Evolutionary conservation across 108 stramenopile genomes (phyloP).

Genomic region (Schizochytrium sp.): DNA sequence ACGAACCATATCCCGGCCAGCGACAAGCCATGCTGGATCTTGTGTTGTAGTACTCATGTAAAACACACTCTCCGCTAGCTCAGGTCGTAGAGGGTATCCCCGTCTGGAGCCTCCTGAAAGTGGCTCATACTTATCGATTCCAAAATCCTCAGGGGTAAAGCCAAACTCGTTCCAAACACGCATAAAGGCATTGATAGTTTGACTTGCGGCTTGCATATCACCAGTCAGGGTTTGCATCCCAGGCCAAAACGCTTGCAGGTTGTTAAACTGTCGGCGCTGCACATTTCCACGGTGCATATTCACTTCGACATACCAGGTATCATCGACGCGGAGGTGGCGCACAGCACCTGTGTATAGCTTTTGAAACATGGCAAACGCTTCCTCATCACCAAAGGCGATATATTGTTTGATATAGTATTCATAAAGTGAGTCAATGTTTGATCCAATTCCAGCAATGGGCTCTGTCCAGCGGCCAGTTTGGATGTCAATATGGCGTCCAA

Average conservation of each 20-base stretch:
- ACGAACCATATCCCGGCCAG: conserved; percentile 23
- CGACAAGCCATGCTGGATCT: conserved; percentile 68
- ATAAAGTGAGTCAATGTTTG: conserved; percentile 92
- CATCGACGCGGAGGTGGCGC: conserved; percentile 80
- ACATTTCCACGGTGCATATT: conserved; percentile 80
- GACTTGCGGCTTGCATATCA: conserved; percentile 81
- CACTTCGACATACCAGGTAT: conserved; percentile 89
- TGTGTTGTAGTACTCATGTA: conserved; percentile 82
- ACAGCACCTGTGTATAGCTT: conserved; percentile 81
- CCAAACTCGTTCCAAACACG: conserved; percentile 82
- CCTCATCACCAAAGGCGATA: conserved; percentile 84
- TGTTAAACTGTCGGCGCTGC: conserved; percentile 77
- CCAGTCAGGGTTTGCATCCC: conserved; percentile 90
- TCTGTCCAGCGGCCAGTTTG: conserved; percentile 88
- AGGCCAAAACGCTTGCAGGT: conserved; percentile 93
- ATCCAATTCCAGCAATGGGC: conserved; percentile 86
- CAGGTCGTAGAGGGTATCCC: conserved; percentile 87
- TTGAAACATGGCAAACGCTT: conserved; percentile 85
- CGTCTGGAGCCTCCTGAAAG: conserved; percentile 69
- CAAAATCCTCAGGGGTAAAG: conserved; percentile 88
- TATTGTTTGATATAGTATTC: conserved; percentile 90
- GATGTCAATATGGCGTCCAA: conserved; percentile 92
- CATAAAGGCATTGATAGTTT: conserved; percentile 85
- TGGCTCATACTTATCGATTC: conserved; percentile 80
- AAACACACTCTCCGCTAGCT: conserved; percentile 88